phyloP scores from a whole-genome alignment of 2,329 filamentous ascomycete genomes.

The Colletotrichum tamarilloi region DNA sequence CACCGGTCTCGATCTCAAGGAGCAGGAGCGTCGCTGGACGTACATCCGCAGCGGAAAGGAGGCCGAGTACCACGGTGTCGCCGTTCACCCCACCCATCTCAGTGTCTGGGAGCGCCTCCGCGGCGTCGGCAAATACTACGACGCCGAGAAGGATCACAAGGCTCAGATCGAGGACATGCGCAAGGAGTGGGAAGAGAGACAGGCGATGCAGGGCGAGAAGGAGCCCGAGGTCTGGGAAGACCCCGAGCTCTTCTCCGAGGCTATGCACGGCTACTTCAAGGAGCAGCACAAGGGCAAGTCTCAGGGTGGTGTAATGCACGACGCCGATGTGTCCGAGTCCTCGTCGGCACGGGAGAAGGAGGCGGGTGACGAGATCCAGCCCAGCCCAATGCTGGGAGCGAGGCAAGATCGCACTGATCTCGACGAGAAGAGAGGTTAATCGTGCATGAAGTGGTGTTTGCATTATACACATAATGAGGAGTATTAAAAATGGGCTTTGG shows the following conservation, averaged over 20 bases:
- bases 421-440: constrained; percentile 27
- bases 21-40: constrained; percentile 93
- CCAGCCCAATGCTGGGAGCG: constrained; percentile 8
- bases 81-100: constrained; percentile 89
- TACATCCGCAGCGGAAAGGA: constrained; percentile 84
- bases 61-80: constrained; percentile 90
- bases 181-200: constrained; percentile 67
- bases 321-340: constrained; percentile 2
- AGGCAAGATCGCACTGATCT: constrained; percentile 8
- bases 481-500: constrained; percentile 21
- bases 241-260: constrained; percentile 62
- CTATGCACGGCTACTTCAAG: constrained; percentile 67
- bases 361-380: constrained; percentile 14
- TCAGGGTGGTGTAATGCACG: constrained; percentile 7
- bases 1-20: constrained; percentile 94
- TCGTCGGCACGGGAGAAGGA: constrained; percentile 32
- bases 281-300: constrained; percentile 33
- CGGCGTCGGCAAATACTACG: constrained; percentile 83
- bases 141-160: constrained; percentile 85
- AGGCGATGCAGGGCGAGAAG: constrained; percentile 58
- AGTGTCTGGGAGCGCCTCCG: constrained; percentile 87
- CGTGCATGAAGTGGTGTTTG: background rate
- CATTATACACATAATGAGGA: constrained; percentile 14
- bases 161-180: constrained; percentile 87
- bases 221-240: constrained; percentile 60